Evolutionary conservation across 2,329 filamentous ascomycete species (phyloP).

Genomic region (Diplodia mutila): DNA sequence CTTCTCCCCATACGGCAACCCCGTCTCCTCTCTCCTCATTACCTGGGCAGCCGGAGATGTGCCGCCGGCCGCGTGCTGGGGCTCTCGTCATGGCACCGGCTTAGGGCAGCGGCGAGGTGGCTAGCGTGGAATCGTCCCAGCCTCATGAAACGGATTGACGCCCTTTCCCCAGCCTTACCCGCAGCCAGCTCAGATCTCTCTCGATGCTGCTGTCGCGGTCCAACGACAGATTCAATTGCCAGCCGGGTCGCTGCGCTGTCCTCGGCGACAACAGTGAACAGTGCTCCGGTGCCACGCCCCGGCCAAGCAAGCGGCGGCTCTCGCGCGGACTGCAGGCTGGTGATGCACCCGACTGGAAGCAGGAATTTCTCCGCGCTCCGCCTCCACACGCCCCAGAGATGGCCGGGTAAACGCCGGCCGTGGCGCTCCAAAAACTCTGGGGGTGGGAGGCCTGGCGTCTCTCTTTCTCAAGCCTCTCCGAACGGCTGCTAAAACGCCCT

Average conservation of each 20-base stretch:
- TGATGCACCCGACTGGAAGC: background rate
- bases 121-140: background rate
- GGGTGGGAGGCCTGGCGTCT: background rate
- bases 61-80: background rate
- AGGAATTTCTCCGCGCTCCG: conserved; percentile 11
- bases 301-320: background rate
- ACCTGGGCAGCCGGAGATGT: background rate
- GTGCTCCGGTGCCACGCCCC: background rate
- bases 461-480: conserved; percentile 1
- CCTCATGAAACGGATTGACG: conserved; percentile 4
- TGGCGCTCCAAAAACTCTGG: background rate
- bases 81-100: too few species aligned
- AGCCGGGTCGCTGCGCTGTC: background rate
- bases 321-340: conserved; percentile 5
- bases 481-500: background rate
- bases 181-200: background rate
- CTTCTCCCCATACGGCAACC: background rate
- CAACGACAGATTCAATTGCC: too few species aligned
- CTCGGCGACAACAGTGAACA: background rate
- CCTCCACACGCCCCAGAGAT: conserved; percentile 13
- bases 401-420: conserved; percentile 9
- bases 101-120: too few species aligned
- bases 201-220: background rate
- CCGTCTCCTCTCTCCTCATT: too few species aligned
- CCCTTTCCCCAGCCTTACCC: conserved; percentile 4